Evolutionary conservation across 2,329 filamentous ascomycete genomes (phyloP).

Genomic region (Catunica adiposa): DNA sequence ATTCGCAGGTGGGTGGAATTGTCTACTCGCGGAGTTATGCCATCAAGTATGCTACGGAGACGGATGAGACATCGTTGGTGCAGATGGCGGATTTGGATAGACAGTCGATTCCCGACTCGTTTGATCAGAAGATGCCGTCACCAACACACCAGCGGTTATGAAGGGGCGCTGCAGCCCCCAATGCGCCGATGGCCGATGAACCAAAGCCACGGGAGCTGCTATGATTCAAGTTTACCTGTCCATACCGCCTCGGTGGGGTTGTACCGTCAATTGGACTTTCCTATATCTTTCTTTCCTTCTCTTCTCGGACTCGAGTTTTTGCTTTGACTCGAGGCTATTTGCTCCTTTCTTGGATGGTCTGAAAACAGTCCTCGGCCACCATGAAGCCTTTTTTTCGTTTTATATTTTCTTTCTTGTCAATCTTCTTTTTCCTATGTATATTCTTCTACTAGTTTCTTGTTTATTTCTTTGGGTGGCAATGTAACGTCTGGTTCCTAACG

Average conservation of each 20-base stretch:
- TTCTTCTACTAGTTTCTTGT: not conserved
- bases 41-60: conserved; percentile 9
- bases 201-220: not conserved
- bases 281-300: not conserved
- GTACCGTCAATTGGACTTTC: not conserved
- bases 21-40: conserved; percentile 8
- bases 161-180: not conserved
- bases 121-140: conserved; percentile 8
- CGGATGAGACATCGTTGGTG: conserved; percentile 9
- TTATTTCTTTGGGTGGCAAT: not conserved
- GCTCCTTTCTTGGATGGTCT: not conserved
- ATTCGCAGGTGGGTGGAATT: not conserved
- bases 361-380: not conserved
- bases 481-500: not conserved
- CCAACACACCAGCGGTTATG: conserved; percentile 1
- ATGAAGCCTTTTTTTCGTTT: not conserved
- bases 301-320: not conserved
- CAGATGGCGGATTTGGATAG: conserved; percentile 11
- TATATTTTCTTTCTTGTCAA: not conserved
- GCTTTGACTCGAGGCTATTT: not conserved
- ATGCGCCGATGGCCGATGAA: not conserved
- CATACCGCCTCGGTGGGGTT: too few relatives aligned
- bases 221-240: not conserved
- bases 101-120: conserved; percentile 1
- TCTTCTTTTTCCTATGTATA: not conserved